Base-by-base conservation (phyloP, 2,329 filamentous ascomycete species). In the Rachicladosporium sp. region DNA sequence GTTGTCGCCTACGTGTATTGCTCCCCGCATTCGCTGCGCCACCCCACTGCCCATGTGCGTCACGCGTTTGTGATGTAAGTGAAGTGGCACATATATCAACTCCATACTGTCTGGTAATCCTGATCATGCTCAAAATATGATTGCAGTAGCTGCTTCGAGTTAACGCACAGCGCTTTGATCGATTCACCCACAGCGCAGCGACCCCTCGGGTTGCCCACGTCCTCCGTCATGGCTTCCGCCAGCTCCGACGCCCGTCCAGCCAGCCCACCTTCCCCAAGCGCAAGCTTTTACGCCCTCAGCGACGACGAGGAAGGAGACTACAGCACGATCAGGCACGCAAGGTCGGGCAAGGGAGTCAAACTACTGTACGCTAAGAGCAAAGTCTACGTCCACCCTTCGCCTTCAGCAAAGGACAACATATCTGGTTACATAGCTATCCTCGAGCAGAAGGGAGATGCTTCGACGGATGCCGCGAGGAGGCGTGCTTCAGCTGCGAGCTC, bases 301-400 rank as follows among this genome's bases (percentile, higher is more conserved):
- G 93, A 98, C 67, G 87, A 94, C 56, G 88, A 94, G 47, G 91
- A 96, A 63, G 83, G 82, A 50, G 91, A 84, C 33, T 98, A 98
- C 66, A 84, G 93, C 59, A 96, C 87, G 12, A 86, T 98, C 54
- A 82, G 85, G 4, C 84, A 93, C 56, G 75, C 77, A 4, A 76
- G 74, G 49, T 78, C 77, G 2, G 82, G 83, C 1, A 76, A 76
- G 48, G 91, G 89, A 2, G 91, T 98, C 34, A 98, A 96, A 65
- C 69, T 98, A 27, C 70, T 98, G 10, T 95, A 82, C 55, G 89
- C 87, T 12, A 98, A 98, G 67, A 95, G 87, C 80, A 98, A 96
- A 73, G 91, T 98, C 59, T 98, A 96, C 58, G 80, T 98, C 33
- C 91, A 98, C 60, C 91, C 91, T 1, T 87, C 87, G 1, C 82